A percentile compares a stretch with the other conserved stretches of the same genome.
Conservation (phyloP, 805 yeast genomes). For the Nakazawaea ambrosiae region DNA sequence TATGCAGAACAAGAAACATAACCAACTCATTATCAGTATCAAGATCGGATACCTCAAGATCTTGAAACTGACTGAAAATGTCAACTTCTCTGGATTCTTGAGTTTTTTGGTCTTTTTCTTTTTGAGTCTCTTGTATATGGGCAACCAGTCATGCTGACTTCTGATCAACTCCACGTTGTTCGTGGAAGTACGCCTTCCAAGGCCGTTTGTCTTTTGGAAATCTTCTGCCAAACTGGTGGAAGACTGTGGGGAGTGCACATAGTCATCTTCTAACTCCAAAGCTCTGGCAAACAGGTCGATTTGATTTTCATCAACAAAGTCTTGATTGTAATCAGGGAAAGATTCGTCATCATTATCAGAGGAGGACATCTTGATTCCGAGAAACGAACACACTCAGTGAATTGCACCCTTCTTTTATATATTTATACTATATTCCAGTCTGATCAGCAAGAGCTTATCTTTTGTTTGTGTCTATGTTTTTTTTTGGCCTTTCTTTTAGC, state of each 20-base stretch:
- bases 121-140: conserved; percentile 24
- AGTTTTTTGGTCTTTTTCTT: conserved; percentile 7
- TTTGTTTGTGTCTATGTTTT: too few relatives aligned
- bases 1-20: conserved; percentile 35
- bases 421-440: too few relatives aligned
- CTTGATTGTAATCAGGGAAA: conserved; percentile 8
- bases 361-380: too few relatives aligned
- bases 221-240: conserved; percentile 2
- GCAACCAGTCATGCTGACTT: conserved; percentile 41
- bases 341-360: background rate
- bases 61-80: conserved; percentile 25
- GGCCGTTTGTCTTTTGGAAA: background rate
- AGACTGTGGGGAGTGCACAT: background rate
- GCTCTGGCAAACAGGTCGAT: conserved; percentile 9
- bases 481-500: too few relatives aligned
- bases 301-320: conserved; percentile 6
- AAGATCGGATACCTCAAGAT: conserved; percentile 64
- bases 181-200: conserved; percentile 3
- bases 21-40: conserved; percentile 46
- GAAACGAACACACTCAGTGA: too few relatives aligned
- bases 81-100: conserved; percentile 4
- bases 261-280: conserved; percentile 15
- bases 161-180: conserved; percentile 26
- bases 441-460: too few relatives aligned
- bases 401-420: too few relatives aligned